Conservation (phyloP, 2,329 filamentous ascomycete genomes). For the Sarocladium strictum region DNA sequence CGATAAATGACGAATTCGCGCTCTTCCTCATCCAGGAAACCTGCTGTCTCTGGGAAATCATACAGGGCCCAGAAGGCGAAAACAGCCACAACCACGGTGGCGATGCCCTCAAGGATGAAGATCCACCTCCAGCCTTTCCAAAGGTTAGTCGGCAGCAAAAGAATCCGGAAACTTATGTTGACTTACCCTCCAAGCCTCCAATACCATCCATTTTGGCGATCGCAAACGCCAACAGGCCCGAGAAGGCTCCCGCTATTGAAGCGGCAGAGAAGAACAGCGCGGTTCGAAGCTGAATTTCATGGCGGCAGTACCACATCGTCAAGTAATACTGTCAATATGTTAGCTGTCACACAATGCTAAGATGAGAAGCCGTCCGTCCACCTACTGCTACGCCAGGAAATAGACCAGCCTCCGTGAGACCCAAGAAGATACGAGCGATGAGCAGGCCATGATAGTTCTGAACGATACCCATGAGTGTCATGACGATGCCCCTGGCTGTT, state of each 20-base stretch:
- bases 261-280: slow-evolving; percentile 81
- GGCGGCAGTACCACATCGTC: slow-evolving; percentile 54
- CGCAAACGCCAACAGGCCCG: slow-evolving; percentile 63
- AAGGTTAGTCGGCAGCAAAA: background rate
- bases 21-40: slow-evolving; percentile 66
- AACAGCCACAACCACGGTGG: slow-evolving; percentile 61
- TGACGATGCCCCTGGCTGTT: slow-evolving; percentile 30
- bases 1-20: slow-evolving; percentile 64
- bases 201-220: slow-evolving; percentile 61
- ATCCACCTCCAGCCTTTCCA: slow-evolving; percentile 56
- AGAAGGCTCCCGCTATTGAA: slow-evolving; percentile 72
- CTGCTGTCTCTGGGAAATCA: slow-evolving; percentile 76
- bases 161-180: background rate
- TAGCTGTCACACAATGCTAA: background rate
- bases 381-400: slow-evolving; percentile 55
- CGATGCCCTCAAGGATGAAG: slow-evolving; percentile 64
- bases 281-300: slow-evolving; percentile 47
- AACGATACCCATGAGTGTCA: slow-evolving; percentile 50
- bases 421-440: slow-evolving; percentile 50
- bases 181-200: background rate
- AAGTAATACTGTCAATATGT: slow-evolving; percentile 37
- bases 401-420: slow-evolving; percentile 60
- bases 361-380: background rate
- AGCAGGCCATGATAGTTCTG: slow-evolving; percentile 41
- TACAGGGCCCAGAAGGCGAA: slow-evolving; percentile 65